phyloP scores from a whole-genome alignment of 139 green algal species.

The Coccomyxa sp. region DNA sequence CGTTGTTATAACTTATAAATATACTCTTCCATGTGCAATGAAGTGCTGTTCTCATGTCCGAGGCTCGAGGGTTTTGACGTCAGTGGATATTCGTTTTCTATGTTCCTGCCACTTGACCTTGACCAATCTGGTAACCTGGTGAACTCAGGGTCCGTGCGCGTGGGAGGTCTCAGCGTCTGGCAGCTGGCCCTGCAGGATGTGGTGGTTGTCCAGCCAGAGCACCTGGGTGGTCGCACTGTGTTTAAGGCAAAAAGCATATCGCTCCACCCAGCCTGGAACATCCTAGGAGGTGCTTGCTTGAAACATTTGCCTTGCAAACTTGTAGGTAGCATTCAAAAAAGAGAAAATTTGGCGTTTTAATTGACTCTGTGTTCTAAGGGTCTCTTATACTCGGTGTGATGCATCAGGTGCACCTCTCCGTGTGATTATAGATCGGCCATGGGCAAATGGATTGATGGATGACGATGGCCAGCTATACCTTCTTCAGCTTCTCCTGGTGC shows the following conservation, averaged over 20 bases:
- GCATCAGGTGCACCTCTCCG: background rate
- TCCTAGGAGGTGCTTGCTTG: background rate
- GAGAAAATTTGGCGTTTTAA: background rate
- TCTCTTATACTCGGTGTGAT: background rate
- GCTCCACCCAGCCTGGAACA: background rate
- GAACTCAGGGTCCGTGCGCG: background rate
- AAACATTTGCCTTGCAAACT: background rate
- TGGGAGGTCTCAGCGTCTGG: background rate
- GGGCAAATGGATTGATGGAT: constrained; percentile 1
- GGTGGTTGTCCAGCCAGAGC: background rate
- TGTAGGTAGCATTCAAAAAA: background rate
- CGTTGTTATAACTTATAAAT: background rate
- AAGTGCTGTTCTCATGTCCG: too few species aligned
- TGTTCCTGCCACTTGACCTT: too few species aligned
- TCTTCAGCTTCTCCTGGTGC: background rate
- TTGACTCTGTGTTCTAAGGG: background rate
- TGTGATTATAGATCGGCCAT: background rate
- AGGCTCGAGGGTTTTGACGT: too few species aligned
- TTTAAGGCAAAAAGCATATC: background rate
- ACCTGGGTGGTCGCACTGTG: background rate
- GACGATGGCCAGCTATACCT: background rate
- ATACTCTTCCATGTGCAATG: background rate
- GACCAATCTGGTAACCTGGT: background rate
- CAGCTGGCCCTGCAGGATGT: background rate
- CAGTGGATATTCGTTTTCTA: too few species aligned